phyloP scores from a whole-genome alignment of 495 filamentous ascomycete species.

The Articulospora tetracladia region DNA sequence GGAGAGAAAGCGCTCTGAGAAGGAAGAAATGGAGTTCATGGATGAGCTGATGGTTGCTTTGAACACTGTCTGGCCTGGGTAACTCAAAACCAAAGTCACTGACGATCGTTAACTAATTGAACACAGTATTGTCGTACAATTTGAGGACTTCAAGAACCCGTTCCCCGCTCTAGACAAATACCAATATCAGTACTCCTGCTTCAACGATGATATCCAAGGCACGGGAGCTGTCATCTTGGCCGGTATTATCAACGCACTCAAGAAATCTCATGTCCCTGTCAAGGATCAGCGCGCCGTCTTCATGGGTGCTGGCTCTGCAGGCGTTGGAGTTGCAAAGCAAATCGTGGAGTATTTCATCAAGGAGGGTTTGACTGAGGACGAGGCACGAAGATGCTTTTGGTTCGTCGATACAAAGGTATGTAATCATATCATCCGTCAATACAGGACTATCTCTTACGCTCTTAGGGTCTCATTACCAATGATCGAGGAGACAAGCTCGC shows the following conservation, averaged over 20 bases:
- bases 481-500: slow-evolving; percentile 76
- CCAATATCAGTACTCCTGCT: slow-evolving; percentile 66
- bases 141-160: slow-evolving; percentile 84
- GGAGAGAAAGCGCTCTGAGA: slow-evolving; percentile 59
- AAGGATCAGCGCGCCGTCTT: slow-evolving; percentile 75
- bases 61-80: slow-evolving; percentile 73
- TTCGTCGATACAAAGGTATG: slow-evolving; percentile 64
- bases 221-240: slow-evolving; percentile 77
- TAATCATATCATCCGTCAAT: background rate
- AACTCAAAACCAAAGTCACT: slow-evolving; percentile 24
- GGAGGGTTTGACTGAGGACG: slow-evolving; percentile 71
- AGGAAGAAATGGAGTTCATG: slow-evolving; percentile 71
- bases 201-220: slow-evolving; percentile 84
- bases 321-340: slow-evolving; percentile 76
- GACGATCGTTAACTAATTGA: background rate
- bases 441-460: background rate
- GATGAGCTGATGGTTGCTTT: slow-evolving; percentile 79
- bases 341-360: slow-evolving; percentile 75
- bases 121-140: slow-evolving; percentile 72
- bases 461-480: slow-evolving; percentile 64
- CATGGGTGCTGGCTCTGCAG: slow-evolving; percentile 73
- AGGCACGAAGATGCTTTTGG: slow-evolving; percentile 72
- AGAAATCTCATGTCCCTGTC: slow-evolving; percentile 59
- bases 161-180: slow-evolving; percentile 77
- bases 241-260: slow-evolving; percentile 74